These are phyloP conservation scores for Botryobasidium botryosum DNA, from an alignment of 768 basidiomycete genomes.

Conservation along the genomic window DNA sequence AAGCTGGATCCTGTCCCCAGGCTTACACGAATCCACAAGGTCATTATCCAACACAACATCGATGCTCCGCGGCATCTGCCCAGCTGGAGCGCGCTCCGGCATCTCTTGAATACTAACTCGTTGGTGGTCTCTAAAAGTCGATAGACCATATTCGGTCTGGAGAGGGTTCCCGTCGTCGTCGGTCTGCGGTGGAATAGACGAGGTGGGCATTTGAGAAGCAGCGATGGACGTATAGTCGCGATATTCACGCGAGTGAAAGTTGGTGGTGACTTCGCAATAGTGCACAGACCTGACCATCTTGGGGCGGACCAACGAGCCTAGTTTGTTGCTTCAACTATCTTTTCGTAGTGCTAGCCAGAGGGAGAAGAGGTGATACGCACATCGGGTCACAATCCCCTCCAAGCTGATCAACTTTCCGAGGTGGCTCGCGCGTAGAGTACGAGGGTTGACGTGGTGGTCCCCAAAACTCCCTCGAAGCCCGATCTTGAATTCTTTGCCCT, in stretches of 20 bases:
- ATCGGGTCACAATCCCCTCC: conserved; percentile 96
- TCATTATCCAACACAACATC: conserved; percentile 95
- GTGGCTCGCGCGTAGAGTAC: conserved; percentile 74
- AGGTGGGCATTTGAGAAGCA: conserved; percentile 70
- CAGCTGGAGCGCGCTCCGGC: conserved; percentile 96
- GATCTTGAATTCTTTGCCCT: conserved; percentile 65
- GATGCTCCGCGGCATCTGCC: conserved; percentile 88
- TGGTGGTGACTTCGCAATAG: conserved; percentile 73
- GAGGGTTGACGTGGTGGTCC: conserved; percentile 92
- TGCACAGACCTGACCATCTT: conserved; percentile 98
- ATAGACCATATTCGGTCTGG: conserved; percentile 83
- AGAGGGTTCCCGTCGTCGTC: conserved; percentile 80
- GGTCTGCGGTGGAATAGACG: conserved; percentile 73
- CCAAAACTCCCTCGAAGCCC: conserved; percentile 95
- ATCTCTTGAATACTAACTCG: conserved; percentile 98
- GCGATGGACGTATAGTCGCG: conserved; percentile 83
- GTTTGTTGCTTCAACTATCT: too few species aligned
- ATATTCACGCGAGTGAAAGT: conserved; percentile 78
- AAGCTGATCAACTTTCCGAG: conserved; percentile 93
- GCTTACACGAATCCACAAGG: conserved; percentile 92
- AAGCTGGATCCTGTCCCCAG: conserved; percentile 91
- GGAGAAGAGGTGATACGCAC: conserved; percentile 22
- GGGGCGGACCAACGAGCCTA: conserved; percentile 79
- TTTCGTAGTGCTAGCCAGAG: neutral
- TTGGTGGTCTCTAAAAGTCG: conserved; percentile 90